Evolutionary conservation across 106 monocot species (phyloP), one percentile per base, ranked within the genome.

Genomic region (Dioscorea alata): DNA sequence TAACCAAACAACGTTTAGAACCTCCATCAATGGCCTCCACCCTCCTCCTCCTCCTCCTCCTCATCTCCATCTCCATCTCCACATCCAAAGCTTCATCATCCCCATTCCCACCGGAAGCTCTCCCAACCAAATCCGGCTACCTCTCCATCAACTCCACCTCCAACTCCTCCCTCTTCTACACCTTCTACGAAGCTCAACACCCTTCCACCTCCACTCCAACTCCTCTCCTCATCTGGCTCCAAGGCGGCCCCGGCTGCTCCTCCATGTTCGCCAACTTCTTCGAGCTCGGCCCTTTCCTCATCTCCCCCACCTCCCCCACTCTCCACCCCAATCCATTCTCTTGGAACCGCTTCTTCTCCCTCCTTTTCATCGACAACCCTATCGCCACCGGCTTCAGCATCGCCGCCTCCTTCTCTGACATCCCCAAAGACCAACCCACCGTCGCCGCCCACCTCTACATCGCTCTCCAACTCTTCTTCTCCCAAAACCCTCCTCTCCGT

Each of bases 361-460:
- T 96, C 12, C 82, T 96, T 48, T 91, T 96, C 81, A 78, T 96
- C 66, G 96, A 96, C 76, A 96, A 74, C 78, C 96, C 96, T 15
- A 65, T 91, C 62, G 91, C 86, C 52, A 63, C 81, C 74, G 94
- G 94, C 59, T 90, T 91, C 83, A 85, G 88, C 83, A 9, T 69
- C 51, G 85, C 88, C 21, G 56, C 82, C 23, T 28, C 60, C 10
- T 21, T 74, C 42, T 50, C 42, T 14, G 75, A 77, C 61, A 86
- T 91, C 66, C 88, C 91, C 23, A 64, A 71, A 4, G 64, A 91
- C 78, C 91, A 91, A 51, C 13, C 74, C 53, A 34, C 67, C 28
- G 71, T 96, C 12, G 83, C 96, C 18, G 33, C 35, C 20, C 82
- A 91, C 60, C 75, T 96, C 61, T 80, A 65, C 63, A 18, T 35